A percentile compares a stretch with the other conserved stretches of the same genome.
phyloP scores from a whole-genome alignment of 345 rosid genomes.

The Clarkia xantiana region DNA sequence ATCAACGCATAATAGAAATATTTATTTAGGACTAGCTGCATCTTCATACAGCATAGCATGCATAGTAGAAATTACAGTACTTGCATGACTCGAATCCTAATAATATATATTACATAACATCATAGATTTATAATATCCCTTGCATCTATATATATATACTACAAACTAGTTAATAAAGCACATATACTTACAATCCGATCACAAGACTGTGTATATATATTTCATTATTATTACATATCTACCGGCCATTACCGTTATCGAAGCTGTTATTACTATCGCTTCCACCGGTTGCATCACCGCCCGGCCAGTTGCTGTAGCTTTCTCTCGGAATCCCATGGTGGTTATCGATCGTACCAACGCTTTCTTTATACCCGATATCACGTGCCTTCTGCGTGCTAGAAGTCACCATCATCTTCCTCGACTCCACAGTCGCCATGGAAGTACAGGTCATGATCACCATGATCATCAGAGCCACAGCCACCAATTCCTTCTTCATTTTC shows the following conservation, averaged over 20 bases:
- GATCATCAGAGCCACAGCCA: conserved; percentile 13
- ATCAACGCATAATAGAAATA: no score
- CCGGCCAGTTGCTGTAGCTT: conserved; percentile 11
- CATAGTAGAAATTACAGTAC: no score
- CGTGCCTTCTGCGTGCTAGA: conserved; percentile 9
- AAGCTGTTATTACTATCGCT: conserved; percentile 5
- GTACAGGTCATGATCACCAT: conserved; percentile 9
- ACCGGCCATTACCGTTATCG: neutral
- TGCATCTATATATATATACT: no score
- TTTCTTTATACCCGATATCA: conserved; percentile 6
- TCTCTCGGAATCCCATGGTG: conserved; percentile 32
- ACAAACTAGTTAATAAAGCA: no score
- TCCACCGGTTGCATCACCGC: conserved; percentile 1
- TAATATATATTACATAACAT: no score
- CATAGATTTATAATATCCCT: no score
- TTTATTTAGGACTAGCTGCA: no score
- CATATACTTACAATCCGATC: no score
- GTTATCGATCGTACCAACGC: conserved; percentile 13
- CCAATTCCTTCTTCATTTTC: conserved; percentile 13
- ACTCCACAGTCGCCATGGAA: conserved; percentile 8
- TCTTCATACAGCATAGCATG: no score
- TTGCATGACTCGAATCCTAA: no score
- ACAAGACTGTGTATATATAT: no score
- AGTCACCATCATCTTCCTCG: conserved; percentile 12
- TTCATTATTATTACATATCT: no score